Conservation (phyloP, 164 flowering plant species). For the Kingdonia uniflora region DNA sequence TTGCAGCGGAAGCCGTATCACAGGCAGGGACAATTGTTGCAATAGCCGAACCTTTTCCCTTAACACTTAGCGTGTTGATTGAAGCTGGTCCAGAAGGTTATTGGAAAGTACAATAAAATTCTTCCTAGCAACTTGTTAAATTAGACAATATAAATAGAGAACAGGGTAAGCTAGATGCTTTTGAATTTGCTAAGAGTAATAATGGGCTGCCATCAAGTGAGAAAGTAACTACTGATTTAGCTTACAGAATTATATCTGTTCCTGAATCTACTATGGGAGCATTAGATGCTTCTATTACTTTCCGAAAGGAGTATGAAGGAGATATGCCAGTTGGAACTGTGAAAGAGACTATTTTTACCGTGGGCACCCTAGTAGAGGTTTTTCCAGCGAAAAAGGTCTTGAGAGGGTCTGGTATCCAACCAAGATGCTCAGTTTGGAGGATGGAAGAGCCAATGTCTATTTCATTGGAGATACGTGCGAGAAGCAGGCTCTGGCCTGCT, state of each 20-base stretch:
- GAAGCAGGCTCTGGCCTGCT: slow-evolving; percentile 46
- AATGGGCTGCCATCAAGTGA: slow-evolving; percentile 12
- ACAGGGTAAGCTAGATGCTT: not conserved
- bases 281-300: slow-evolving; percentile 11
- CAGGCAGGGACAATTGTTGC: slow-evolving; percentile 81
- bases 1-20: slow-evolving; percentile 91
- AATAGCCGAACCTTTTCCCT: slow-evolving; percentile 71
- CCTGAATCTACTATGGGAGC: slow-evolving; percentile 32
- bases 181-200: slow-evolving; percentile 13
- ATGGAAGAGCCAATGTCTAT: slow-evolving; percentile 56
- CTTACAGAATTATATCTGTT: slow-evolving; percentile 22
- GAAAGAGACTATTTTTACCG: slow-evolving; percentile 32
- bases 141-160: slow-evolving; percentile 12
- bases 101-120: slow-evolving; percentile 34
- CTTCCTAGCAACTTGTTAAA: slow-evolving; percentile 20
- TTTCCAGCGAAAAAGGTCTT: slow-evolving; percentile 36
- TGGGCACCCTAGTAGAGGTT: slow-evolving; percentile 87
- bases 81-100: slow-evolving; percentile 64
- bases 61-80: slow-evolving; percentile 33
- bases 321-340: slow-evolving; percentile 5
- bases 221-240: slow-evolving; percentile 19
- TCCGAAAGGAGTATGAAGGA: slow-evolving; percentile 15
- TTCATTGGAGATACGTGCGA: slow-evolving; percentile 33
- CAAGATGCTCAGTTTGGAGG: slow-evolving; percentile 48
- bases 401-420: slow-evolving; percentile 69